These are phyloP conservation scores for Penicillium hesseltinei DNA, from an alignment of 2,329 filamentous ascomycete species.

Conservation along the genomic window DNA sequence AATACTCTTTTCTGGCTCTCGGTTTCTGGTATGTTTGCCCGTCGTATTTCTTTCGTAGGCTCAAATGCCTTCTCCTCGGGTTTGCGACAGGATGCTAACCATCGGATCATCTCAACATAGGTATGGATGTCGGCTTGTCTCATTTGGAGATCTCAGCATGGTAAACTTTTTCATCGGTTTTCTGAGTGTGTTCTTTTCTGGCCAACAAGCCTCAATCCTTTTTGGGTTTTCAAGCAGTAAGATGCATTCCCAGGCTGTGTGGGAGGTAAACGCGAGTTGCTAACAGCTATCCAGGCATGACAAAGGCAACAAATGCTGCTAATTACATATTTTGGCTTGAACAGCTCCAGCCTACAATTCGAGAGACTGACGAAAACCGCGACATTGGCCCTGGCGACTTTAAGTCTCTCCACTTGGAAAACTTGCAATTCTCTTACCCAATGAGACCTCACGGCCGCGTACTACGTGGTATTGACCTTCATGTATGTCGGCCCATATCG, in stretches of 20 bases:
- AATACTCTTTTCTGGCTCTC: slow-evolving; percentile 29
- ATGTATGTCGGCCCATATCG: slow-evolving; percentile 1
- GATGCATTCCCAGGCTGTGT: slow-evolving; percentile 26
- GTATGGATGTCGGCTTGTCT: slow-evolving; percentile 62
- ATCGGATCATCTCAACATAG: slow-evolving; percentile 26
- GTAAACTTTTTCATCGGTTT: slow-evolving; percentile 45
- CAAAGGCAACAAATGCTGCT: slow-evolving; percentile 50
- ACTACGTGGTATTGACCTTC: slow-evolving; percentile 29
- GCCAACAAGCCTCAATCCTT: slow-evolving; percentile 28
- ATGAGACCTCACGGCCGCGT: slow-evolving; percentile 25
- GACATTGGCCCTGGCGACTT: slow-evolving; percentile 17
- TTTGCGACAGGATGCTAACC: slow-evolving; percentile 7
- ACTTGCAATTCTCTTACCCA: slow-evolving; percentile 43
- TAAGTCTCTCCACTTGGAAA: slow-evolving; percentile 44
- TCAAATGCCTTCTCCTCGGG: not conserved
- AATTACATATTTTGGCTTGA: slow-evolving; percentile 49
- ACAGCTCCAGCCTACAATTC: slow-evolving; percentile 46
- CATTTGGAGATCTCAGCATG: slow-evolving; percentile 43
- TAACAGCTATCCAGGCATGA: slow-evolving; percentile 22
- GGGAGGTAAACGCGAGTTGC: not conserved
- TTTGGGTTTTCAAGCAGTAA: slow-evolving; percentile 36
- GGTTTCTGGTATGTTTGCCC: slow-evolving; percentile 25
- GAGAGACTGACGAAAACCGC: slow-evolving; percentile 46
- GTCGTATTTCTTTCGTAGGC: slow-evolving; percentile 1
- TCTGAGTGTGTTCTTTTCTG: slow-evolving; percentile 42